Evolutionary conservation across 768 basidiomycete genomes (phyloP).

Genomic region (Strobilomyces confusus): DNA sequence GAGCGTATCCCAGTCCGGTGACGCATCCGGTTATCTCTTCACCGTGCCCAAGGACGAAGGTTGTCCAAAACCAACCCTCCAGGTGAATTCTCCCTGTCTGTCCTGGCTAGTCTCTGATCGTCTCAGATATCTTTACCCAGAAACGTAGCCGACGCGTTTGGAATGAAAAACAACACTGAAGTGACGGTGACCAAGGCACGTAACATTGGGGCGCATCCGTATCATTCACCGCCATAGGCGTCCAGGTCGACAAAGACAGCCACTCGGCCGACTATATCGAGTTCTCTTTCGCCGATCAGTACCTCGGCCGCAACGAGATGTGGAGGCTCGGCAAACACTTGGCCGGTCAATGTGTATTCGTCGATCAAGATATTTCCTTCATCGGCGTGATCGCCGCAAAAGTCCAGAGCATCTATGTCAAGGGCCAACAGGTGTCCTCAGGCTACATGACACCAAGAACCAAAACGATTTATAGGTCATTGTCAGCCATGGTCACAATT

Average conservation of each 20-base stretch:
- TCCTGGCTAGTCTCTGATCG: background rate
- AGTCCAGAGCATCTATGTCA: constrained; percentile 73
- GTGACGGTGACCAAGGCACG: constrained; percentile 68
- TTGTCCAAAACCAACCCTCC: constrained; percentile 57
- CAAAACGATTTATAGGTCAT: constrained; percentile 83
- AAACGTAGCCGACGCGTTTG: constrained; percentile 67
- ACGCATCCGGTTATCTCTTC: constrained; percentile 53
- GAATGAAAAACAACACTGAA: constrained; percentile 66
- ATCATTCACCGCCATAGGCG: constrained; percentile 11
- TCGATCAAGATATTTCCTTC: constrained; percentile 81
- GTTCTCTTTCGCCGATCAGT: constrained; percentile 91
- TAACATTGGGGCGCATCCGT: background rate
- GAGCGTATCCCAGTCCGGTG: constrained; percentile 46
- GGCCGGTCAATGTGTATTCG: constrained; percentile 75
- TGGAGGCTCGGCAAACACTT: constrained; percentile 87
- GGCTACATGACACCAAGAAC: constrained; percentile 80
- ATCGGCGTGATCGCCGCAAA: constrained; percentile 80
- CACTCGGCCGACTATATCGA: constrained; percentile 79
- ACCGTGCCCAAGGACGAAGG: constrained; percentile 63
- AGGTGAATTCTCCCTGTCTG: constrained; percentile 36
- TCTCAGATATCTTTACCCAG: constrained; percentile 70
- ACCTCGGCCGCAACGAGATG: constrained; percentile 95
- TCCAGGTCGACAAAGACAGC: constrained; percentile 61
- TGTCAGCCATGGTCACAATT: constrained; percentile 88
- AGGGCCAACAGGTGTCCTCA: constrained; percentile 70